Evolutionary conservation across 345 rosid species (phyloP).

Genomic region (Euphorbia tirucalli): DNA sequence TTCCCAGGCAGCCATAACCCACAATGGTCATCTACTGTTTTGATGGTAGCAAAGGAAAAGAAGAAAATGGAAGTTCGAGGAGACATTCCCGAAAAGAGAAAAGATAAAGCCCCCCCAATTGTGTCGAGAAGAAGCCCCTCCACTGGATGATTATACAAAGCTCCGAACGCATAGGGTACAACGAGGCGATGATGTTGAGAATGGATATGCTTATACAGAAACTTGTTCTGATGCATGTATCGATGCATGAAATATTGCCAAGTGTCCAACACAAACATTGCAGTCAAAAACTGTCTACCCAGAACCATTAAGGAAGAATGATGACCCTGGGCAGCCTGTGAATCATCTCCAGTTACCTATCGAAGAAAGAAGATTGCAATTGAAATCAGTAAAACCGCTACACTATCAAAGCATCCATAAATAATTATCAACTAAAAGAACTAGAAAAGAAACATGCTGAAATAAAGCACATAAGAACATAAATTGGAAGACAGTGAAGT

Average conservation of each 20-base stretch:
- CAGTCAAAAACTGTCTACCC: slow-evolving; percentile 46
- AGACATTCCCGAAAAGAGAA: slow-evolving; percentile 67
- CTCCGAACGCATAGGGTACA: slow-evolving; percentile 60
- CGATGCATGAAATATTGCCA: slow-evolving; percentile 68
- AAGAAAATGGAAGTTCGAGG: slow-evolving; percentile 45
- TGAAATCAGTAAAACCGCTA: slow-evolving; percentile 6
- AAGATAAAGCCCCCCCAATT: slow-evolving; percentile 57
- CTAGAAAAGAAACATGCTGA: background rate
- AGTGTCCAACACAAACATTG: slow-evolving; percentile 57
- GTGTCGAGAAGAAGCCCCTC: slow-evolving; percentile 67
- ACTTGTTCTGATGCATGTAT: slow-evolving; percentile 65
- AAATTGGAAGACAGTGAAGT: background rate
- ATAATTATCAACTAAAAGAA: background rate
- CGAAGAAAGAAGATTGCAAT: slow-evolving; percentile 3
- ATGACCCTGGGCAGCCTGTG: slow-evolving; percentile 28
- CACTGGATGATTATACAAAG: slow-evolving; percentile 59
- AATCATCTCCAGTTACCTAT: slow-evolving; percentile 70
- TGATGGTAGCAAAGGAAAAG: slow-evolving; percentile 57
- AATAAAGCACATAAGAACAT: background rate
- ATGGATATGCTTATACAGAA: slow-evolving; percentile 55
- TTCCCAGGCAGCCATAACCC: slow-evolving; percentile 64
- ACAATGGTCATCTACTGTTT: slow-evolving; percentile 65
- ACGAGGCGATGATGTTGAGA: slow-evolving; percentile 65
- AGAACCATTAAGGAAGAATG: slow-evolving; percentile 48
- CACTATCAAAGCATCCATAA: background rate